A percentile compares a stretch with the other conserved stretches of the same genome.
These are phyloP conservation scores for Candida boidinii DNA, from an alignment of 805 yeast genomes.

Conservation along the genomic window DNA sequence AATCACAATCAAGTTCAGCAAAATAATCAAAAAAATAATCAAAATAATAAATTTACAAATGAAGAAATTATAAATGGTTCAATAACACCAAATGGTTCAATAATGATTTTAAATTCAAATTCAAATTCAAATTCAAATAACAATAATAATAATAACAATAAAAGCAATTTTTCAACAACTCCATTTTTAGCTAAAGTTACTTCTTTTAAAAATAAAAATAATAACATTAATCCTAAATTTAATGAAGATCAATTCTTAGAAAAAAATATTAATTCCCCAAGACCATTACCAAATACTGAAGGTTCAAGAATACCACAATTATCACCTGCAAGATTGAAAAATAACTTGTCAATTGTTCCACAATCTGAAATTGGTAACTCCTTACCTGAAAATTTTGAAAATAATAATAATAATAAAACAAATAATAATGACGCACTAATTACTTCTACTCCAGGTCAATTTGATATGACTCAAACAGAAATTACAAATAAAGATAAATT, in stretches of 20 bases:
- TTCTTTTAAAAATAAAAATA: slow-evolving; percentile 1
- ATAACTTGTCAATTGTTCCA: slow-evolving; percentile 1
- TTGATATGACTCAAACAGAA: slow-evolving; percentile 2
- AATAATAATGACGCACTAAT: slow-evolving; percentile 1
- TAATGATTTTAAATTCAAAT: no score
- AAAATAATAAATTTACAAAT: no score
- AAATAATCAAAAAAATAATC: no score
- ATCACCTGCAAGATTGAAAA: slow-evolving; percentile 1
- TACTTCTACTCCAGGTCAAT: slow-evolving; percentile 7
- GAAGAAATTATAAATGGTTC: no score
- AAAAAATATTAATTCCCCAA: neutral
- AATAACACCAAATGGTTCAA: no score
- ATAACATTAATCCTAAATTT: slow-evolving; percentile 2
- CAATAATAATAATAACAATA: no score
- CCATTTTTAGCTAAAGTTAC: slow-evolving; percentile 11
- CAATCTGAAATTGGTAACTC: neutral
- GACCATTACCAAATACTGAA: slow-evolving; percentile 1
- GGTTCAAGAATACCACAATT: slow-evolving; percentile 4
- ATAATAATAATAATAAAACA: neutral
- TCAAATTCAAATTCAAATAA: no score
- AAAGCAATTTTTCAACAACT: slow-evolving; percentile 17
- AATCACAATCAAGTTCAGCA: no score
- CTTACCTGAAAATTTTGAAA: neutral
- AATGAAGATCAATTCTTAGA: neutral
- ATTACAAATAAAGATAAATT: no score